Evolutionary conservation across 179 eudicot genomes (phyloP), one percentile per base, ranked within the genome.

Genomic region (Beta lomatogona): DNA sequence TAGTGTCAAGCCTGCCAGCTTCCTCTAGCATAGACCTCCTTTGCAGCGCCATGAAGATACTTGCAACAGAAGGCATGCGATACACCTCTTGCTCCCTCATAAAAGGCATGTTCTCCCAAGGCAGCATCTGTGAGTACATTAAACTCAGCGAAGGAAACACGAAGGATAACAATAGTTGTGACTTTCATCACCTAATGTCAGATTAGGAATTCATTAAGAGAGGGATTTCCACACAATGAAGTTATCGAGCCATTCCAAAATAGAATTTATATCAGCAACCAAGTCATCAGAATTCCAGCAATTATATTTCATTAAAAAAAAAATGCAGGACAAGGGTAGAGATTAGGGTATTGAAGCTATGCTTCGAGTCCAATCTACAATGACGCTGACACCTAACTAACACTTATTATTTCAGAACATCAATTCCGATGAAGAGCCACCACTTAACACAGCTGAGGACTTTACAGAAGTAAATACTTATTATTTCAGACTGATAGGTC

Each of bases 11-110:
- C 21, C 70, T 87, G 73, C 64, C 86, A 70, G 79, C 76, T 77
- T 82, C 80, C 75, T 91, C 87, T 67, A 83, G 85, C 76, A 82
- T 60, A 72, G 82, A 82, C 81, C 87, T 88, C 77, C 88, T 87
- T 69, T 89, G 91, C 82, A 94, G 88, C 60, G 93, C 86, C 64
- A 90, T 89, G 80, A 75, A 85, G 70, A 96, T 90, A 87, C 97
- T 89, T 36, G 89, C 84, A 77, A 96, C 88, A 77, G 99, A 93
- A 59, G 99, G 98, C 97, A 96, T 93, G 52, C 99, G 98, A 80
- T 96, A 96, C 69, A 94, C 97, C 88, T 96, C 98, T 80, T 89
- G 91, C 77, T 87, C 90, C 83, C 96, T 91, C 85, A 96, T 74
- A 75, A 96, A 67, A 12, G 99, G 98, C 80, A 96, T 81, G 84